Evolutionary conservation across 2,329 filamentous ascomycete genomes (phyloP).

Genomic region (Fusarium buharicum): DNA sequence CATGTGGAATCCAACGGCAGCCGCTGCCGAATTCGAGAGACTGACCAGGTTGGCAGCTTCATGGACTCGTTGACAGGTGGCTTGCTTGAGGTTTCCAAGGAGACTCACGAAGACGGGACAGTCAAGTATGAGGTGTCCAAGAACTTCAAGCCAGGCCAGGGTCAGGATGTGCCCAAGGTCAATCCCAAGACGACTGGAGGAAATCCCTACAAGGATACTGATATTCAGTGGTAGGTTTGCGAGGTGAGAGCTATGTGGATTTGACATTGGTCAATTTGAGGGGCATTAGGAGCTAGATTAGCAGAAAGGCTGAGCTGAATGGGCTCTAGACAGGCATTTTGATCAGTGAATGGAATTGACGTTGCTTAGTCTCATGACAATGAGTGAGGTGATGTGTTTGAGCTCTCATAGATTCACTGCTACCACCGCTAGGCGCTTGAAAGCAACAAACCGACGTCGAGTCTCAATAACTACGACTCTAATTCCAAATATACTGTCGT

Average conservation of each 20-base stretch:
- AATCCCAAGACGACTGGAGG: constrained; percentile 2
- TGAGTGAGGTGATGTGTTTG: no score
- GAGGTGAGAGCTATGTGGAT: neutral
- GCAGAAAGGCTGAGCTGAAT: neutral
- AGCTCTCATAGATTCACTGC: no score
- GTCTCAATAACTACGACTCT: no score
- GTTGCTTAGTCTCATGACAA: no score
- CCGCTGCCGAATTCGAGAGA: constrained; percentile 57
- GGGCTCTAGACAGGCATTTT: neutral
- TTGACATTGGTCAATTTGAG: neutral
- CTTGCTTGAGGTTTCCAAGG: constrained; percentile 42
- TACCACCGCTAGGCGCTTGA: no score
- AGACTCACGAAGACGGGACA: constrained; percentile 44
- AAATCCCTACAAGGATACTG: constrained; percentile 5
- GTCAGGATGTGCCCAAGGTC: neutral
- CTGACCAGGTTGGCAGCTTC: constrained; percentile 50
- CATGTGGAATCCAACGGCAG: constrained; percentile 60
- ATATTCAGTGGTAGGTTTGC: constrained; percentile 24
- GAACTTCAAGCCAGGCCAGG: constrained; percentile 4
- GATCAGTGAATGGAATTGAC: neutral
- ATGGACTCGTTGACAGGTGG: constrained; percentile 50
- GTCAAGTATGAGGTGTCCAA: constrained; percentile 43
- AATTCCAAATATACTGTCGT: no score
- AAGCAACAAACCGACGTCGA: no score
- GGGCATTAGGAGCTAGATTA: neutral